Conservation (phyloP, 2,329 filamentous ascomycete genomes). For the Fusarium pseudonygamai region DNA sequence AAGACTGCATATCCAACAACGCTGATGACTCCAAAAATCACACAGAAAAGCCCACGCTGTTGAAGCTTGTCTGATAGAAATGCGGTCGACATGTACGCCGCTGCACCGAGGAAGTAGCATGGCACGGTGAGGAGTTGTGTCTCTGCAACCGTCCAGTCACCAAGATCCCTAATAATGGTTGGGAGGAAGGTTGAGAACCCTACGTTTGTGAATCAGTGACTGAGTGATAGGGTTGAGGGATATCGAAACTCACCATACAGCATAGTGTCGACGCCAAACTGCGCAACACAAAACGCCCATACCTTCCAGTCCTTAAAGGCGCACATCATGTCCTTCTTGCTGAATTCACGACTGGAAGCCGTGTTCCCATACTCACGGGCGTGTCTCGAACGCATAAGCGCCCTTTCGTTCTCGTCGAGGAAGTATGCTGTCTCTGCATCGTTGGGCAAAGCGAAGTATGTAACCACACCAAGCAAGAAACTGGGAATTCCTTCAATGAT, state of each 20-base stretch:
- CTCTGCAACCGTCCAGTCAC: slow-evolving; percentile 68
- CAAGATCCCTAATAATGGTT: slow-evolving; percentile 78
- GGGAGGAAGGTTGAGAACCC: slow-evolving; percentile 82
- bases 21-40: slow-evolving; percentile 69
- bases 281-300: slow-evolving; percentile 73
- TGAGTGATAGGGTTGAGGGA: neutral
- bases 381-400: slow-evolving; percentile 65
- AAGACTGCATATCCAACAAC: slow-evolving; percentile 76
- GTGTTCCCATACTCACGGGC: slow-evolving; percentile 59
- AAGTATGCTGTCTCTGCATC: slow-evolving; percentile 66
- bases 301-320: slow-evolving; percentile 81
- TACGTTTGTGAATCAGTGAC: slow-evolving; percentile 30
- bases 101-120: slow-evolving; percentile 77
- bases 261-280: slow-evolving; percentile 80
- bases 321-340: slow-evolving; percentile 69
- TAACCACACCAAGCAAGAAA: slow-evolving; percentile 47
- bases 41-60: slow-evolving; percentile 70
- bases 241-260: slow-evolving; percentile 63
- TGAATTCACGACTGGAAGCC: slow-evolving; percentile 56
- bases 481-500: slow-evolving; percentile 62
- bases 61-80: slow-evolving; percentile 74
- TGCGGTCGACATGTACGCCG: slow-evolving; percentile 73
- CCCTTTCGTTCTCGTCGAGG: slow-evolving; percentile 66
- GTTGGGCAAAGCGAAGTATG: slow-evolving; percentile 50
- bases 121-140: slow-evolving; percentile 82